Base-by-base conservation (phyloP, 2,329 filamentous ascomycete genomes). In the Gremmenia infestans region DNA sequence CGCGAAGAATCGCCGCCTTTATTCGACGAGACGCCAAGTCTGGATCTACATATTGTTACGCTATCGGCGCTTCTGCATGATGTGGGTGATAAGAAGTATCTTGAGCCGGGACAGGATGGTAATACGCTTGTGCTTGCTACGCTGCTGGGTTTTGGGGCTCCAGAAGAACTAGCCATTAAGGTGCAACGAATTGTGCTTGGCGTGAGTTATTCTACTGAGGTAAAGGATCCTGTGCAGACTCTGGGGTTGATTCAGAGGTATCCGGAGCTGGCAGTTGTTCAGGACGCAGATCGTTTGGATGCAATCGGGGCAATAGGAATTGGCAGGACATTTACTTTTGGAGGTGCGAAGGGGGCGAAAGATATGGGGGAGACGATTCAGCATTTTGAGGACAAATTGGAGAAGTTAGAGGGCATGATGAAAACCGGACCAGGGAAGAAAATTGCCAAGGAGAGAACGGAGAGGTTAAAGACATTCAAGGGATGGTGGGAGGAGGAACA, bases 251-350 rank as follows among this genome's bases (percentile, higher is more conserved):
- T 96, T 15, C 70, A 71, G 8, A 70, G 73, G 36, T 78, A 89
- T 70, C 90, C 89, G 1, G 90, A 95, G 72, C 76, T 95, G 35
- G 91, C 83, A 0, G 82, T 96, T 50, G 91, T 97, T 40, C 93
- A 97, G 73, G 93, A 97, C 71, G 92, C 93, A 3, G 93, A 97
- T 75, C 80, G 93, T 9, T 76, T 97, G n/a, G 93, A 97, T 74
- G 91, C 93, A 4, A 87, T 97, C 56, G 93, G 93, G 0, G 91
- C 89, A 0, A 82, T 97, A 32, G 93, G 93, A 0, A 86, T 96
- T 55, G 92, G 83, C 2, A 77, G 93, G 45, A 83, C 82, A 39
- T 93, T 95, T 70, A 86, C 87, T 0, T 97, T 86, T 70, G 83
- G 88, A 0, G 91, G 87, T 0, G 87, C 85, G 11, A 84, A 81